A percentile compares a stretch with the other conserved stretches of the same genome.
phyloP scores from a whole-genome alignment of 163 green algal genomes.

The Picocystis sp. region DNA sequence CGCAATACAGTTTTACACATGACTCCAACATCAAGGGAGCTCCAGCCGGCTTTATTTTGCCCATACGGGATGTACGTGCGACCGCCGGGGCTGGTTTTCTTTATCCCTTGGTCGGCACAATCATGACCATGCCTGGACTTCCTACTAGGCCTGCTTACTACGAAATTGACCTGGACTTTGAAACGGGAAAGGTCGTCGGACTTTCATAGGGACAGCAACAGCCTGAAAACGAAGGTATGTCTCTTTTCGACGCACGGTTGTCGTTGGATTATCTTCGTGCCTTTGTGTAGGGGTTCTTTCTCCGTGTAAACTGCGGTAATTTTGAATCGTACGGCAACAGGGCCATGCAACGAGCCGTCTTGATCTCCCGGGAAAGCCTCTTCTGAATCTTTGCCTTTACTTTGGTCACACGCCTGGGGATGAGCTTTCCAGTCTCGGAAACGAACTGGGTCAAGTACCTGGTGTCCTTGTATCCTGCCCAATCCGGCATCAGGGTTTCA shows the following conservation, averaged over 20 bases:
- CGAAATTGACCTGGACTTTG: constrained; percentile 74
- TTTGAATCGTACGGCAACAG: constrained; percentile 6
- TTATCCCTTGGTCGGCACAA: constrained; percentile 77
- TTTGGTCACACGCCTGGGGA: constrained; percentile 7
- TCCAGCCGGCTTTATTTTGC: constrained; percentile 74
- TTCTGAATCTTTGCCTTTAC: constrained; percentile 7
- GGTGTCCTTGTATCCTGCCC: constrained; percentile 2
- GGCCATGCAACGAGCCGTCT: constrained; percentile 5
- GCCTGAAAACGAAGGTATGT: too few species aligned
- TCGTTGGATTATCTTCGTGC: too few species aligned
- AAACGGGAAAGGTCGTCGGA: constrained; percentile 61
- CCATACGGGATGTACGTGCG: constrained; percentile 74
- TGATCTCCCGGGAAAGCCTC: constrained; percentile 5
- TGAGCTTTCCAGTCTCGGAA: constrained; percentile 7
- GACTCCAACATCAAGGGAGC: constrained; percentile 70
- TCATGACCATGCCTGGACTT: constrained; percentile 92
- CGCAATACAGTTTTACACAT: constrained; percentile 94
- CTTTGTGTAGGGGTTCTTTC: constrained; percentile 5
- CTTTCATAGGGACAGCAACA: constrained; percentile 34
- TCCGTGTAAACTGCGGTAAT: constrained; percentile 4
- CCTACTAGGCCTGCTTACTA: constrained; percentile 80
- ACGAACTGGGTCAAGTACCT: constrained; percentile 8
- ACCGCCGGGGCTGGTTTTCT: constrained; percentile 87
- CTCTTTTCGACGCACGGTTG: too few species aligned
- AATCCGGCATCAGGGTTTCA: constrained; percentile 1